phyloP scores from a whole-genome alignment of 208 protist species.

The Acanthamoeba lenticulata region DNA sequence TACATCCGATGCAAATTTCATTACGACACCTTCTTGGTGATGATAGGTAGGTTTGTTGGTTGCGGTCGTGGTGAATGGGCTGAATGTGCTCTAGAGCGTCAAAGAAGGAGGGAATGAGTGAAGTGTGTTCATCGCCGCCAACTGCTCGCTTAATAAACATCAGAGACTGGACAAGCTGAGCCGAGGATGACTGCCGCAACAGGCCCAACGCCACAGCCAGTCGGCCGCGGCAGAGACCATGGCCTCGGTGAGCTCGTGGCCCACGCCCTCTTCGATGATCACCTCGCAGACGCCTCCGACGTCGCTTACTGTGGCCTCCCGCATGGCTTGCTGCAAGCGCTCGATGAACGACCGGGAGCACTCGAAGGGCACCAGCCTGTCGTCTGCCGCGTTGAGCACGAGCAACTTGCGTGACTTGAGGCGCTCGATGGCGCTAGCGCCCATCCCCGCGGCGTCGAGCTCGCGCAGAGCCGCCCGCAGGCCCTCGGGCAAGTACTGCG shows the following conservation, averaged over 20 bases:
- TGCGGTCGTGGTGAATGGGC: too few species aligned
- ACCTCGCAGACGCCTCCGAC: neutral
- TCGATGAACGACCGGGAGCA: neutral
- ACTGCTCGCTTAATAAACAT: too few species aligned
- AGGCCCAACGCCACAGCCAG: neutral
- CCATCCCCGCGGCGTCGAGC: neutral
- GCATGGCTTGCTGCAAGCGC: neutral
- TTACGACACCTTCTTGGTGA: too few species aligned
- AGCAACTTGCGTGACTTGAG: neutral
- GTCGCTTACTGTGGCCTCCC: neutral
- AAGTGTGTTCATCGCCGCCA: too few species aligned
- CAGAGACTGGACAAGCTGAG: too few species aligned
- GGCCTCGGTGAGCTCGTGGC: neutral
- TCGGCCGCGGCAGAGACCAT: neutral
- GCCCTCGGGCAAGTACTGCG: neutral
- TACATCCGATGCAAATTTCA: too few species aligned
- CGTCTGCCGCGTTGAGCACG: neutral
- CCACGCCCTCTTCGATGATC: neutral
- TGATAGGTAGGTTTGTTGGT: too few species aligned
- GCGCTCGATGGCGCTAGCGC: neutral
- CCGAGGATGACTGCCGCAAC: too few species aligned
- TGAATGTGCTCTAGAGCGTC: too few species aligned
- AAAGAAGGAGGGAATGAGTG: too few species aligned
- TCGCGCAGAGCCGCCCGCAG: neutral
- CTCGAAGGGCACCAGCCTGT: neutral